Conservation (phyloP, 768 basidiomycete genomes). For the Chlorophyllum brunneum region DNA sequence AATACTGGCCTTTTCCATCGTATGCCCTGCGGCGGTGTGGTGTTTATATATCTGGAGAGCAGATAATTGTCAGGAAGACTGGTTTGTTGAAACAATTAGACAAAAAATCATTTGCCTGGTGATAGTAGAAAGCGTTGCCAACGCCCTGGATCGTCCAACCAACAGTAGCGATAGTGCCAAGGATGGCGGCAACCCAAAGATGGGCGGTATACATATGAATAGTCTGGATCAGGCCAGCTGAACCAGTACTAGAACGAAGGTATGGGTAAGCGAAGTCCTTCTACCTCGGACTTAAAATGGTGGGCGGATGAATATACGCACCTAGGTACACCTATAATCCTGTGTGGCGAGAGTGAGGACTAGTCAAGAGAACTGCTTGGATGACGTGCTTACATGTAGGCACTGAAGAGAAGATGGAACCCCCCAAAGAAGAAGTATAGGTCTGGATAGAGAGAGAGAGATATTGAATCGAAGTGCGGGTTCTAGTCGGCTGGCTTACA, state of each 20-base stretch:
- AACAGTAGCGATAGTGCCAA: conserved; percentile 75
- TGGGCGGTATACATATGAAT: conserved; percentile 74
- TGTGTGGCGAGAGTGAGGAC: conserved; percentile 35
- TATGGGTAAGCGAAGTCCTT: conserved; percentile 19
- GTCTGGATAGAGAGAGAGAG: conserved; percentile 49
- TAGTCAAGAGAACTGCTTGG: conserved; percentile 21
- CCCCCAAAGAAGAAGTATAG: conserved; percentile 96
- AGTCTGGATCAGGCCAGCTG: conserved; percentile 92
- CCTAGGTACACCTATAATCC: conserved; percentile 93
- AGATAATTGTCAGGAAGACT: conserved; percentile 12
- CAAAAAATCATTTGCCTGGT: conserved; percentile 48
- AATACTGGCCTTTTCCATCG: conserved; percentile 71
- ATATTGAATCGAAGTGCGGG: conserved; percentile 25
- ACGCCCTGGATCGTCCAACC: conserved; percentile 88
- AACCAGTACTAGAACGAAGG: conserved; percentile 66
- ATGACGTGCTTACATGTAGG: conserved; percentile 72
- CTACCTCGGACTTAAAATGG: conserved; percentile 30
- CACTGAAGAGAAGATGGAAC: conserved; percentile 88
- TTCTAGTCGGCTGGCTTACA: conserved; percentile 49
- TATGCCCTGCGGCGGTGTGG: conserved; percentile 81
- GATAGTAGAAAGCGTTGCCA: conserved; percentile 79
- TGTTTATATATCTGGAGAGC: conserved; percentile 26
- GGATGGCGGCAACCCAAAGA: conserved; percentile 74
- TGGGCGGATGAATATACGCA: conserved; percentile 27
- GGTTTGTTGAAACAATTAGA: conserved; percentile 5